These are phyloP conservation scores for Rhizophagus sp. DNA, from an alignment of 192 early-diverging fungal species.

Conservation along the genomic window DNA sequence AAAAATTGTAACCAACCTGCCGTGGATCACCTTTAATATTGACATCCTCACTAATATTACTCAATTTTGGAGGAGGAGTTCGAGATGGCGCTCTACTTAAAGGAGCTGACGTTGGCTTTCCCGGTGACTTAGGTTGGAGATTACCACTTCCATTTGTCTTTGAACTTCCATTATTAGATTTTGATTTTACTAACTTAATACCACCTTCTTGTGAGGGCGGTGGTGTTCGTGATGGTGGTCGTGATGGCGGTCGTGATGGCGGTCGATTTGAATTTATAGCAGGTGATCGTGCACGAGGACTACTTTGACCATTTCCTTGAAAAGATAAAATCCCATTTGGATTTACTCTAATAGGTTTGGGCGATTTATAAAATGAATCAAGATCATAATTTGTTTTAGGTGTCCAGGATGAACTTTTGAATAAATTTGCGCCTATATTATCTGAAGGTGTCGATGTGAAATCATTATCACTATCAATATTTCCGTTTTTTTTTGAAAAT, in stretches of 20 bases:
- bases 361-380: neutral
- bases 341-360: neutral
- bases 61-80: neutral
- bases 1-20: neutral
- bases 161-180: neutral
- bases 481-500: no score
- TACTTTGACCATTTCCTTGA: neutral
- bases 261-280: neutral
- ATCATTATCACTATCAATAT: neutral
- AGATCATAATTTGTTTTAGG: no score
- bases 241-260: neutral
- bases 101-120: neutral
- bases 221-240: neutral
- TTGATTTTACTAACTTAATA: neutral
- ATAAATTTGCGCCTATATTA: neutral
- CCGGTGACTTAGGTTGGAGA: neutral
- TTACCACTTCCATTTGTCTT: neutral
- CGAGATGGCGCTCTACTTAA: conserved; percentile 6
- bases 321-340: neutral
- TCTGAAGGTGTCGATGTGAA: neutral
- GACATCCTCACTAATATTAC: neutral
- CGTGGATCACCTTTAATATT: neutral
- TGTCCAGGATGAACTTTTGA: no score
- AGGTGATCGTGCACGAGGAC: neutral
- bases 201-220: neutral